Evolutionary conservation across 306 rosid genomes (phyloP).

Genomic region (Calophaca sinica): DNA sequence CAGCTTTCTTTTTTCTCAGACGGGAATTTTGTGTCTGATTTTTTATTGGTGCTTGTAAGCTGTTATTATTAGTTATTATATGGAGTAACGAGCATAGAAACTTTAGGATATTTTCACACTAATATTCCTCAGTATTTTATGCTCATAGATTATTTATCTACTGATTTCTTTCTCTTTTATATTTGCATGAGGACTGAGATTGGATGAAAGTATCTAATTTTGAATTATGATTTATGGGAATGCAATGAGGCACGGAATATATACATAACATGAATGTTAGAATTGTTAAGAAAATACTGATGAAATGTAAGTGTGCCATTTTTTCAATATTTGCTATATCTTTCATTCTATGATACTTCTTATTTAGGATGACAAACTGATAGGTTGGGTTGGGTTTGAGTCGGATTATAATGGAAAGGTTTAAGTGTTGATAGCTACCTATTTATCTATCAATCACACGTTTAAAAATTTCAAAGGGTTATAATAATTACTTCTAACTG

Average conservation of each 20-base stretch:
- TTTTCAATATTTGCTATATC: background rate
- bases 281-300: background rate
- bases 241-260: background rate
- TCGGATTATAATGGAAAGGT: background rate
- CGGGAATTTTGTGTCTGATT: background rate
- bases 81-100: background rate
- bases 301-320: background rate
- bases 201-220: constrained; percentile 25
- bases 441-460: background rate
- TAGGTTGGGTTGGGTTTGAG: background rate
- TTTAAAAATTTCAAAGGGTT: background rate
- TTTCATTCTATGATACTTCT: constrained; percentile 5
- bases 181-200: constrained; percentile 33
- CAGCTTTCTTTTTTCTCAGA: background rate
- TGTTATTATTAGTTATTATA: constrained; percentile 9
- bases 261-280: background rate
- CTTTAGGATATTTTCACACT: constrained; percentile 12
- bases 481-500: background rate
- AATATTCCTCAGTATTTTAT: background rate
- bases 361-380: background rate
- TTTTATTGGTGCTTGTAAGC: constrained; percentile 3
- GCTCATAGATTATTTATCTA: background rate
- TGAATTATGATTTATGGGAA: background rate
- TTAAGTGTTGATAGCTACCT: background rate
- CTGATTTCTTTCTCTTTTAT: background rate